Percentiles rank a stretch among this genome's conserved stretches.
Conservation (phyloP, 768 basidiomycete species). For the Xerocomellus amylosporus region DNA sequence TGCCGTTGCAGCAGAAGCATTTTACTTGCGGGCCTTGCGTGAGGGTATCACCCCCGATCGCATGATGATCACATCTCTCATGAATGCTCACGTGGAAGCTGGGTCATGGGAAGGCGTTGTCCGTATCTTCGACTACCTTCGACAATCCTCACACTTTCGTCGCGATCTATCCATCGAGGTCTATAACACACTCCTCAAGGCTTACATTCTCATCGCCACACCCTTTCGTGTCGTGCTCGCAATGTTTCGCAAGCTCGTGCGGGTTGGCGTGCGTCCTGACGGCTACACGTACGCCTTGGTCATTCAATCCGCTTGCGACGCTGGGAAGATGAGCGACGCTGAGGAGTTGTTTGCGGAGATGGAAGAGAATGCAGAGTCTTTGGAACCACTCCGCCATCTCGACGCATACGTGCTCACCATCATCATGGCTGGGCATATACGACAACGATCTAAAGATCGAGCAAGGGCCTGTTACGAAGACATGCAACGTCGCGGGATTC, state of each 20-base stretch:
- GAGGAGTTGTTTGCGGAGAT: slow-evolving; percentile 66
- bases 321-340: slow-evolving; percentile 61
- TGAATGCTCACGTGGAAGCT: slow-evolving; percentile 81
- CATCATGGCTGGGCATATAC: slow-evolving; percentile 72
- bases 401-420: slow-evolving; percentile 67
- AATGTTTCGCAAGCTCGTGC: slow-evolving; percentile 57
- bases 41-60: slow-evolving; percentile 64
- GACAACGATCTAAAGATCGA: slow-evolving; percentile 43
- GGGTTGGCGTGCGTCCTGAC: slow-evolving; percentile 54
- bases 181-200: slow-evolving; percentile 79
- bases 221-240: slow-evolving; percentile 63
- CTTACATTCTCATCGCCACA: slow-evolving; percentile 76
- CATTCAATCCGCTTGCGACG: slow-evolving; percentile 79
- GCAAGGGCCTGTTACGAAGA: slow-evolving; percentile 70
- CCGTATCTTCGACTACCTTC: slow-evolving; percentile 62
- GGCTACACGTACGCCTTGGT: slow-evolving; percentile 66
- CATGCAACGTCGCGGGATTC: slow-evolving; percentile 64
- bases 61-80: slow-evolving; percentile 63
- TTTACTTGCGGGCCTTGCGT: slow-evolving; percentile 61
- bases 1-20: slow-evolving; percentile 57
- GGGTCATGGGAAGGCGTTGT: slow-evolving; percentile 79
- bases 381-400: slow-evolving; percentile 40
- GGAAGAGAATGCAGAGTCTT: slow-evolving; percentile 41
- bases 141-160: slow-evolving; percentile 33
- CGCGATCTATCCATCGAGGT: slow-evolving; percentile 53